Evolutionary conservation across 495 filamentous ascomycete species (phyloP), one percentile per base, ranked within the genome.

Genomic region (Lophiotrema nucula): DNA sequence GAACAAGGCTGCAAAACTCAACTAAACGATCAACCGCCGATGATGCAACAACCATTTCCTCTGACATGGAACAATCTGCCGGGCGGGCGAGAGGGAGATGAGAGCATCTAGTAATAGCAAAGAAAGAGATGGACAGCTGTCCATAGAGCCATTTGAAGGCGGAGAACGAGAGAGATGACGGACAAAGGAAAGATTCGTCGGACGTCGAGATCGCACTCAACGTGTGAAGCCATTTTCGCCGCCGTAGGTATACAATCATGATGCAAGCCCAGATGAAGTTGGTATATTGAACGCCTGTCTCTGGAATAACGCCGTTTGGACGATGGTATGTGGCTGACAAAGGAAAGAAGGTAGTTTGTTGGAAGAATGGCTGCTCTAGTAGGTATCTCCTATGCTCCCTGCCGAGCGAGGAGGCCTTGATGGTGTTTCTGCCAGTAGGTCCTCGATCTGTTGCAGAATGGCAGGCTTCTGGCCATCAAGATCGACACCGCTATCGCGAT

Each of bases 401-500:
- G 54, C 31, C 10, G 27, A 15, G 18, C 31, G 60, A 4, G 47
- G 15, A 39, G 49, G 44, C 49, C 48, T 53, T 19, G 53, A 51
- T 16, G 53, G 60, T n/a, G 48, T 53, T 22, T 64, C 60, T 4
- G 24, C 10, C n/a, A 64, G 48, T 19, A 43, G 46, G 22, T 52
- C 35, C 6, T 31, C 27, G 26, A 13, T 21, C 2, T 33, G 41
- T n/a, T n/a, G n/a, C 26, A 55, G 27, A 31, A 27, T 16, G n/a
- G 46, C 16, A n/a, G 47, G 54, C 31, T 66, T 48, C 13, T 50
- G 33, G 15, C 52, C 63, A 15, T 66, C 63, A 11, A 66, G 15
- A 42, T 66, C 63, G 33, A 66, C 46, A 13, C 63, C 63, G 39
- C 58, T 62, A 43, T 66, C 63, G 28, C 63, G 45, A 31, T 66